Base-by-base conservation (phyloP, 768 basidiomycete species). In the Omphalotus guepiniiformis region DNA sequence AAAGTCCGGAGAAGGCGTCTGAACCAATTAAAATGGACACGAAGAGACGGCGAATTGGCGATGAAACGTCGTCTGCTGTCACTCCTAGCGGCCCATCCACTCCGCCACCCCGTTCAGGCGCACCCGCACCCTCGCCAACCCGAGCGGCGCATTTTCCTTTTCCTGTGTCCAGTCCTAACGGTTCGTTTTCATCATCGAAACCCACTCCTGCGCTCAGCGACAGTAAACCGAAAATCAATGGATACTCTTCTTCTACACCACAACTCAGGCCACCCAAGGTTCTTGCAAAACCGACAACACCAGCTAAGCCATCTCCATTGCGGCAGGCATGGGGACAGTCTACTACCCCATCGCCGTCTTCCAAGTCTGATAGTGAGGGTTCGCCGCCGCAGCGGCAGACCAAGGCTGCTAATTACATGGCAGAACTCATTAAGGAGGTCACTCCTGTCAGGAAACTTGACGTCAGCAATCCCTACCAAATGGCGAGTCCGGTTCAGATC, bases 391-490 rank as follows among this genome's bases (percentile, higher is more conserved):
- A 65, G 16, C 77, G 71, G 45, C 79, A 76, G 22, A 86, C 84
- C 2, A 78, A 82, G 55, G 79, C 85, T 4, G 87, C 85, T 9
- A 77, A 70, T 57, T 78, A 80, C 43, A 80, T 88, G 76, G 72
- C 80, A 1, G 80, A 80, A 44, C 69, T 89, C 44, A 80, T 88
- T 53, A 83, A 85, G 61, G 83, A 84, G 53, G 79, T 76, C 6
- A 82, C 83, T 0, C 83, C 84, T 0, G 71, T 77, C 12, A 80
- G 76, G 62, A 80, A 70, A 49, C 73, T 78, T 18, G 87, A 85
- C 55, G 73, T 88, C 35, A 78, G 77, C 42, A 91, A 91, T 60
- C 88, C 88, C 0, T 90, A 91, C 57, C 83, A 89, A 60, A 74
- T 76, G 16, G 80, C 82, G 13, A 85, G 78, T 55, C 85, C 85